These are phyloP conservation scores for Vitis rupestris DNA, from an alignment of 164 flowering plant species.

Conservation along the genomic window DNA sequence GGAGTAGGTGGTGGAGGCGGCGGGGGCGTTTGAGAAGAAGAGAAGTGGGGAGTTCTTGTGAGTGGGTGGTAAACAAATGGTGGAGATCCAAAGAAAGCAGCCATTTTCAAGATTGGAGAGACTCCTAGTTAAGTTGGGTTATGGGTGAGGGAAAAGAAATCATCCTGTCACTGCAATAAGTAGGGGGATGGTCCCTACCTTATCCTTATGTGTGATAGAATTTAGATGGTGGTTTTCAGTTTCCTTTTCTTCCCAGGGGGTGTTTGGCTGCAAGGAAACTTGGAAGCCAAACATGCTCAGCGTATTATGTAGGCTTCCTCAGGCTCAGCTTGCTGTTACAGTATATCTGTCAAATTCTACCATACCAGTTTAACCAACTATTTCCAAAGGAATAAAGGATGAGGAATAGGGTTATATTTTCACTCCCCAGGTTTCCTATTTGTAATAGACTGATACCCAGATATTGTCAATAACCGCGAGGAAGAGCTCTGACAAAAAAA, in stretches of 20 bases:
- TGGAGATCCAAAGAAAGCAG: slow-evolving; percentile 51
- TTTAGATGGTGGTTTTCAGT: background rate
- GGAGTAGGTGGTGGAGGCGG: slow-evolving; percentile 14
- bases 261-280: background rate
- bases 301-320: no score
- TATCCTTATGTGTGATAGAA: slow-evolving; percentile 26
- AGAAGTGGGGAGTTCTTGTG: slow-evolving; percentile 34
- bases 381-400: no score
- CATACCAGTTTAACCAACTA: no score
- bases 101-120: slow-evolving; percentile 33
- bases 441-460: no score
- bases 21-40: slow-evolving; percentile 44
- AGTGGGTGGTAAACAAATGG: slow-evolving; percentile 46
- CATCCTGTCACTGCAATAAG: background rate
- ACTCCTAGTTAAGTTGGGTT: background rate
- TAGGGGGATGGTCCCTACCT: slow-evolving; percentile 25
- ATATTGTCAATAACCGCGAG: no score
- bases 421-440: no score
- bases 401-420: no score
- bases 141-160: background rate
- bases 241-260: background rate
- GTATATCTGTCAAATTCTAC: no score
- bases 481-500: no score
- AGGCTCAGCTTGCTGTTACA: no score
- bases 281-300: background rate